Evolutionary conservation across 805 yeast species (phyloP), one percentile per base, ranked within the genome.

Genomic region (Yamadazyma endophytica): DNA sequence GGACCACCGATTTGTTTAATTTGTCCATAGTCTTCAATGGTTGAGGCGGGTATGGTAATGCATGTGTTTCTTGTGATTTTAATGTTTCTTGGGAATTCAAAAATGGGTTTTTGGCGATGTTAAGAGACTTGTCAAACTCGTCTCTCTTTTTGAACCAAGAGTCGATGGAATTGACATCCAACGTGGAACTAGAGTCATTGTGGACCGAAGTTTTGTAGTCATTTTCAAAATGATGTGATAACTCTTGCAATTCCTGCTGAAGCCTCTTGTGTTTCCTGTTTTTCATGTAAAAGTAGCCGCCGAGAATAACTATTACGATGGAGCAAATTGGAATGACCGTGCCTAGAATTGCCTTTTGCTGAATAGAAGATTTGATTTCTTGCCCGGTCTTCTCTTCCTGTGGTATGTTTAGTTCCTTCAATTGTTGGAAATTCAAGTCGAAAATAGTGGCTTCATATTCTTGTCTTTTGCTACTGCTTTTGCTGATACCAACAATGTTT

Each of bases 61-160:
- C 21, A 17, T 29, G 28, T 12, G 6, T 6, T 5, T 9, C 8
- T 6, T 28, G 17, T 14, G 6, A 6, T 12, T 17, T 26, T 3
- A 39, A 19, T 4, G 46, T 42, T 11, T 42, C 46, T 28, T 31
- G 39, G 19, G 37, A 35, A 5, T 34, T 32, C 41, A 38, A 27
- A 23, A 35, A 29, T 56, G 66, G 36, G 47, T 39, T 21, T 53
- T 39, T 12, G 39, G 26, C 20, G 33, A 30, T 18, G 15, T 30
- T 28, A 3, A 17, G 21, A 19, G 29, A 15, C 36, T 37, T 23
- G 35, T 68, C 77, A 39, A 57, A 73, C 34, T 66, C 66, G 32
- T 67, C 68, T 39, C 78, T 50, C 45, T 74, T 74, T 17, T 64
- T 56, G 25, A 65, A 63, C 79, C 79, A 74, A 14, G 76, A 70